These are phyloP conservation scores for Aspergillus glaucus DNA, from an alignment of 2,329 filamentous ascomycete genomes.

Conservation along the genomic window DNA sequence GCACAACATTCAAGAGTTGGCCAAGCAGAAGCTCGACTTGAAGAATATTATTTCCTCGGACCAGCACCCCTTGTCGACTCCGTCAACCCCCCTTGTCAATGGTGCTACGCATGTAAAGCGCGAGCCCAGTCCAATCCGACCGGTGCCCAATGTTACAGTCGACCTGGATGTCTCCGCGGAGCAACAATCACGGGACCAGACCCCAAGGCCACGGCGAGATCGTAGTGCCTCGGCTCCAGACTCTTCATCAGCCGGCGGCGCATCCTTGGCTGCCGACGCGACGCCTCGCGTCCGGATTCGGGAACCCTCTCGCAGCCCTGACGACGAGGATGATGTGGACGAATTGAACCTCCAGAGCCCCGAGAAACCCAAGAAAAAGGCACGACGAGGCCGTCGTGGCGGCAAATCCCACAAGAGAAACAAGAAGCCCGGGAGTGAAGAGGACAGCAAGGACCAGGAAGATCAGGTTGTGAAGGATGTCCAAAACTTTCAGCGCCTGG, in stretches of 20 bases:
- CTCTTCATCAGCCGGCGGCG: slow-evolving; percentile 16
- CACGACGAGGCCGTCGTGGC: slow-evolving; percentile 64
- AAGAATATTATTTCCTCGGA: slow-evolving; percentile 39
- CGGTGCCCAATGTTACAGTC: slow-evolving; percentile 25
- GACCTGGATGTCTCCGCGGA: slow-evolving; percentile 21
- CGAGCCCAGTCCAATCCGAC: slow-evolving; percentile 16
- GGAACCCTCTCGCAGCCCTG: slow-evolving; percentile 29
- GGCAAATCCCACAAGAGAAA: slow-evolving; percentile 58
- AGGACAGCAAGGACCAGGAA: slow-evolving; percentile 51
- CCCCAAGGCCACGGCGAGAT: slow-evolving; percentile 23
- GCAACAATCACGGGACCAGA: slow-evolving; percentile 17
- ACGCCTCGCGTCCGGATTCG: slow-evolving; percentile 35
- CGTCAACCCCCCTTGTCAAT: slow-evolving; percentile 31
- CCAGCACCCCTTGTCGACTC: slow-evolving; percentile 31
- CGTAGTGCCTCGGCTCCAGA: slow-evolving; percentile 13
- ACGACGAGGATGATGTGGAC: slow-evolving; percentile 27
- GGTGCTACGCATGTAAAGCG: slow-evolving; percentile 20
- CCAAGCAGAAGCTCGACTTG: slow-evolving; percentile 40
- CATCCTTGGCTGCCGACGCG: slow-evolving; percentile 14
- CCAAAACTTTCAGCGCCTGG: slow-evolving; percentile 42
- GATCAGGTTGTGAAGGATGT: slow-evolving; percentile 56
- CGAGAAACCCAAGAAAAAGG: slow-evolving; percentile 59
- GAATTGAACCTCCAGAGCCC: slow-evolving; percentile 19
- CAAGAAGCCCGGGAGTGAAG: slow-evolving; percentile 48
- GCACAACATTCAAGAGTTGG: slow-evolving; percentile 33